Conservation (phyloP, 352 stramenopile species). For the Phytophthora sansomeana region DNA sequence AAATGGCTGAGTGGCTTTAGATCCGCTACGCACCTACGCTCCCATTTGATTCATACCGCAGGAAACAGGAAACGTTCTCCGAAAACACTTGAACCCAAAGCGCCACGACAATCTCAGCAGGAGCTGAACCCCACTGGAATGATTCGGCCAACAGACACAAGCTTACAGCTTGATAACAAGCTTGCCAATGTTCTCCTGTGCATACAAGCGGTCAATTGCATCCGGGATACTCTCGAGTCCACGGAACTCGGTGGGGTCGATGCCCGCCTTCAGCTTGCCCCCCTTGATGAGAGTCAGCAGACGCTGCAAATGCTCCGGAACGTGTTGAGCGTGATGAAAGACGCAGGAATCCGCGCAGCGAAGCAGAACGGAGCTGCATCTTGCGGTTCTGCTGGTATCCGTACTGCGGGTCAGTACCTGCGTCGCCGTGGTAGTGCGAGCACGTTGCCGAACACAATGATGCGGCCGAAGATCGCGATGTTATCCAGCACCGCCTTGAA, state of each 20-base stretch:
- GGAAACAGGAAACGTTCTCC: no score
- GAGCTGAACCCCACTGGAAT: constrained; percentile 4
- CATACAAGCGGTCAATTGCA: constrained; percentile 71
- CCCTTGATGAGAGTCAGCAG: constrained; percentile 60
- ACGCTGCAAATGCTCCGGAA: constrained; percentile 40
- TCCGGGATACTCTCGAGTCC: constrained; percentile 62
- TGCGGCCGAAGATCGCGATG: constrained; percentile 60
- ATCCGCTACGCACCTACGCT: neutral
- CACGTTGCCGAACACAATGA: constrained; percentile 67
- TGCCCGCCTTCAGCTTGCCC: constrained; percentile 59
- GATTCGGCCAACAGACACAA: neutral
- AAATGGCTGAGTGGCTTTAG: constrained; percentile 11
- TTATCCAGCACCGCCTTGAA: constrained; percentile 55
- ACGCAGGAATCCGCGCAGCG: constrained; percentile 58
- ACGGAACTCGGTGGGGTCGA: constrained; percentile 54
- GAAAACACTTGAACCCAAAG: neutral
- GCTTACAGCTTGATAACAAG: constrained; percentile 68
- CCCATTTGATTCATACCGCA: neutral
- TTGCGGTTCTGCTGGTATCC: constrained; percentile 41
- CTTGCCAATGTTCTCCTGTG: constrained; percentile 81
- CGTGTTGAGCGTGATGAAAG: constrained; percentile 40
- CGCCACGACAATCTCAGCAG: neutral
- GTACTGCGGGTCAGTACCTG: constrained; percentile 35
- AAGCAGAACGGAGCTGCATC: constrained; percentile 46
- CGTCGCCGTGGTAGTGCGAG: constrained; percentile 54